Evolutionary conservation across 495 filamentous ascomycete genomes (phyloP).

Genomic region (Aspergillus saccharolyticus): DNA sequence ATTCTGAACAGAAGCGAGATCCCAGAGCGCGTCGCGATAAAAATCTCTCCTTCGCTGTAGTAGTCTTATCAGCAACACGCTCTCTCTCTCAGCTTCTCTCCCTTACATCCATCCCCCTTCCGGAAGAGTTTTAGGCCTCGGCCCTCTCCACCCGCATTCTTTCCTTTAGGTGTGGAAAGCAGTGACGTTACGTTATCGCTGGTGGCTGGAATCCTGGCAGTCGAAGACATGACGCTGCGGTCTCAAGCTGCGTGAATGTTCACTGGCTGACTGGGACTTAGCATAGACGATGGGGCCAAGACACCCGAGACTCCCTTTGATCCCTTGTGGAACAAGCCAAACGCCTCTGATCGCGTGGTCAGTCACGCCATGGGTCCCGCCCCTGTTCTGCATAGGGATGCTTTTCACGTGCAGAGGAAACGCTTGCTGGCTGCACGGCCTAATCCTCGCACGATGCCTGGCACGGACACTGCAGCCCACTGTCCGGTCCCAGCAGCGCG

Average conservation of each 20-base stretch:
- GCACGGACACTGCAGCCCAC: too few species aligned
- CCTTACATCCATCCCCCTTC: conserved; percentile 9
- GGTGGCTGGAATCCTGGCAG: not conserved
- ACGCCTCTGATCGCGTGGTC: not conserved
- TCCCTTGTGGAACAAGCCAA: not conserved
- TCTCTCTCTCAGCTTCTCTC: not conserved
- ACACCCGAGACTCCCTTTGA: too few species aligned
- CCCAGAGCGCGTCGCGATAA: conserved; percentile 1
- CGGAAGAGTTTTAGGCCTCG: not conserved
- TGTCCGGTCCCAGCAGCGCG: too few species aligned
- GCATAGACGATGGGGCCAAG: not conserved
- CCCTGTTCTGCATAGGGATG: too few species aligned
- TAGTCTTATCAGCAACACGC: conserved; percentile 14
- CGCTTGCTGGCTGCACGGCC: too few species aligned
- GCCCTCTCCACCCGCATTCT: conserved; percentile 2
- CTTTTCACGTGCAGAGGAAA: too few species aligned
- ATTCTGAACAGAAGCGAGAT: conserved; percentile 1
- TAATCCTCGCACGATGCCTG: too few species aligned
- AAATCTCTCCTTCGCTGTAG: conserved; percentile 14
- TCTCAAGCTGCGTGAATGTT: not conserved
- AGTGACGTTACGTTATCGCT: not conserved
- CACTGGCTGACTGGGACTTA: not conserved
- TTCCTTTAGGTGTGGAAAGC: not conserved
- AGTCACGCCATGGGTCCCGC: not conserved
- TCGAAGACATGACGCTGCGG: not conserved